Conservation (phyloP, 169 alveolate genomes). For the Plasmodium vinckei region DNA sequence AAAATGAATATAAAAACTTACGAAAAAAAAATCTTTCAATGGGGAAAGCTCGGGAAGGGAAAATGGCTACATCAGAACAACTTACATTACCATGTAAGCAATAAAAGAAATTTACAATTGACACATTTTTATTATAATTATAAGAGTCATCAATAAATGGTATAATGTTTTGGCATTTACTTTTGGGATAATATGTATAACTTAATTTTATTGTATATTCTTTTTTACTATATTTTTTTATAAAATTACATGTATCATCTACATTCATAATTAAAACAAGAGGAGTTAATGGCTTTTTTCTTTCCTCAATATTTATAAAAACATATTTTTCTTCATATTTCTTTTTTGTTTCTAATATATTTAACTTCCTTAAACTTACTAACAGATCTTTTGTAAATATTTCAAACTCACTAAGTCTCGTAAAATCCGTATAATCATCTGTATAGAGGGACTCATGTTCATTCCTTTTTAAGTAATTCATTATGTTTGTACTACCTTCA, state of each 20-base stretch:
- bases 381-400: slow-evolving; percentile 59
- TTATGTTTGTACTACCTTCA: not conserved
- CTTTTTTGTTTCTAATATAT: slow-evolving; percentile 47
- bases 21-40: slow-evolving; percentile 70
- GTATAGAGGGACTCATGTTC: slow-evolving; percentile 39
- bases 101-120: slow-evolving; percentile 52
- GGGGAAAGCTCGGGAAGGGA: slow-evolving; percentile 65
- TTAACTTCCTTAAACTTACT: slow-evolving; percentile 63
- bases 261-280: slow-evolving; percentile 43
- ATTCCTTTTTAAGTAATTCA: slow-evolving; percentile 66
- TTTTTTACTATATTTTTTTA: slow-evolving; percentile 45
- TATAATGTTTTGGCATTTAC: slow-evolving; percentile 61
- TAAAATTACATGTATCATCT: slow-evolving; percentile 59
- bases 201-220: slow-evolving; percentile 56
- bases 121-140: slow-evolving; percentile 38
- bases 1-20: not conserved
- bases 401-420: slow-evolving; percentile 73
- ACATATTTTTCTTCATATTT: slow-evolving; percentile 69
- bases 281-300: slow-evolving; percentile 46
- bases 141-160: slow-evolving; percentile 31
- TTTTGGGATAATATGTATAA: slow-evolving; percentile 60
- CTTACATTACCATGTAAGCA: slow-evolving; percentile 69
- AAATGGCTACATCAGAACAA: slow-evolving; percentile 34
- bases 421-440: slow-evolving; percentile 73
- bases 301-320: slow-evolving; percentile 41